Conservation (phyloP, 1,284 basidiomycete species). For the Microbotryum scabiosae region DNA sequence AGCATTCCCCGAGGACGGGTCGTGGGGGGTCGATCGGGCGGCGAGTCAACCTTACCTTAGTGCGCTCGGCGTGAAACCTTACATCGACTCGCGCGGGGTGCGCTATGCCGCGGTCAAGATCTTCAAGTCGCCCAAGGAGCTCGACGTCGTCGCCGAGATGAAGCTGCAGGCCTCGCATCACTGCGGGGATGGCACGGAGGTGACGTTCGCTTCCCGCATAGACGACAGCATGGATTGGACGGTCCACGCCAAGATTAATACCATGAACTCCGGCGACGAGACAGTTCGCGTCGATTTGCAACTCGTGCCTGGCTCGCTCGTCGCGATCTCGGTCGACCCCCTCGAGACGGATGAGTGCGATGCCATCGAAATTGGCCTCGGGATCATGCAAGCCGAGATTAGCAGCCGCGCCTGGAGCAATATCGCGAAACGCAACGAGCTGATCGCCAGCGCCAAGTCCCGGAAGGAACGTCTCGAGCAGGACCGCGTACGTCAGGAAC, state of each 20-base stretch:
- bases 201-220: slow-evolving; percentile 7
- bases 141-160: slow-evolving; percentile 21
- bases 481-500: no score
- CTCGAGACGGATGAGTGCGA: slow-evolving; percentile 26
- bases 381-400: slow-evolving; percentile 14
- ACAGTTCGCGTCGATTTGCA: slow-evolving; percentile 11
- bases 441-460: not conserved
- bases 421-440: slow-evolving; percentile 10
- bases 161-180: slow-evolving; percentile 16
- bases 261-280: slow-evolving; percentile 9
- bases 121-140: slow-evolving; percentile 12
- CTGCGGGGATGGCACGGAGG: slow-evolving; percentile 25
- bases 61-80: slow-evolving; percentile 1
- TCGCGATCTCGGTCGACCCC: slow-evolving; percentile 20
- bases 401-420: slow-evolving; percentile 22
- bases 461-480: no score
- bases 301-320: slow-evolving; percentile 11
- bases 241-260: slow-evolving; percentile 10
- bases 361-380: slow-evolving; percentile 15
- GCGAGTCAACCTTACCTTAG: no score
- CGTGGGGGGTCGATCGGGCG: slow-evolving; percentile 3
- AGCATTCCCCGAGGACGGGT: slow-evolving; percentile 2
- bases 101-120: slow-evolving; percentile 17
- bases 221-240: slow-evolving; percentile 5
- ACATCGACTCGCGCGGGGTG: slow-evolving; percentile 9